Conservation (phyloP, 2,329 filamentous ascomycete species). For the Exutisphaerella laricina region DNA sequence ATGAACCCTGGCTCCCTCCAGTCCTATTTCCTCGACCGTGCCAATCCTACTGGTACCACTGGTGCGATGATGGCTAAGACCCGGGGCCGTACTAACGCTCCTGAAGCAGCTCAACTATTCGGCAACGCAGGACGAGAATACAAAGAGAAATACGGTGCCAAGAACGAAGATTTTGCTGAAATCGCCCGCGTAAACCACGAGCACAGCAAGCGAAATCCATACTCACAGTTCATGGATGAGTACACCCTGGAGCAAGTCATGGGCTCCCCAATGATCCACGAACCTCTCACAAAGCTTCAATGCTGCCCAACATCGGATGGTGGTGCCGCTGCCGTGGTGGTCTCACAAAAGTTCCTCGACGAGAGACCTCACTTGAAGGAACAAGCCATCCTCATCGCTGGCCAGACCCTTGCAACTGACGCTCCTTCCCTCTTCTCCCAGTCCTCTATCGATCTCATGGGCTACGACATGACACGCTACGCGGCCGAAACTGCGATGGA, state of each 20-base stretch:
- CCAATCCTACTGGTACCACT: slow-evolving; percentile 69
- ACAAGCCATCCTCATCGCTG: slow-evolving; percentile 83
- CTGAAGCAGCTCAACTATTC: slow-evolving; percentile 64
- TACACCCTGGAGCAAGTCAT: slow-evolving; percentile 82
- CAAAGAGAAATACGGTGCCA: slow-evolving; percentile 88
- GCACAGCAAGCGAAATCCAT: slow-evolving; percentile 87
- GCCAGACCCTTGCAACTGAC: slow-evolving; percentile 84
- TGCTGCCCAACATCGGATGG: slow-evolving; percentile 97
- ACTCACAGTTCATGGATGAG: slow-evolving; percentile 93
- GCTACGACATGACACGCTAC: slow-evolving; percentile 73
- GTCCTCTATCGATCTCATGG: slow-evolving; percentile 81
- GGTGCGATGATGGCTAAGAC: slow-evolving; percentile 62
- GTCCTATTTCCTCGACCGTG: slow-evolving; percentile 76
- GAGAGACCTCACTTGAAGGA: slow-evolving; percentile 72
- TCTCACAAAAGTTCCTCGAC: slow-evolving; percentile 83
- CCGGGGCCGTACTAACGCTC: slow-evolving; percentile 23
- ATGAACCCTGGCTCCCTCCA: slow-evolving; percentile 90
- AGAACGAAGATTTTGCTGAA: slow-evolving; percentile 81
- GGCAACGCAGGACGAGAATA: slow-evolving; percentile 92
- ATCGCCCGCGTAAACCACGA: slow-evolving; percentile 90
- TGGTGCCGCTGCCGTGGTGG: slow-evolving; percentile 78
- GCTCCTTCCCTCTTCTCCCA: slow-evolving; percentile 69
- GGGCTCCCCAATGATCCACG: slow-evolving; percentile 69
- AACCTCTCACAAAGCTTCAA: slow-evolving; percentile 92
- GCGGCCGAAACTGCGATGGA: slow-evolving; percentile 65